These are phyloP conservation scores for Zasmidium angulare DNA, from an alignment of 2,329 filamentous ascomycete species.

Conservation along the genomic window DNA sequence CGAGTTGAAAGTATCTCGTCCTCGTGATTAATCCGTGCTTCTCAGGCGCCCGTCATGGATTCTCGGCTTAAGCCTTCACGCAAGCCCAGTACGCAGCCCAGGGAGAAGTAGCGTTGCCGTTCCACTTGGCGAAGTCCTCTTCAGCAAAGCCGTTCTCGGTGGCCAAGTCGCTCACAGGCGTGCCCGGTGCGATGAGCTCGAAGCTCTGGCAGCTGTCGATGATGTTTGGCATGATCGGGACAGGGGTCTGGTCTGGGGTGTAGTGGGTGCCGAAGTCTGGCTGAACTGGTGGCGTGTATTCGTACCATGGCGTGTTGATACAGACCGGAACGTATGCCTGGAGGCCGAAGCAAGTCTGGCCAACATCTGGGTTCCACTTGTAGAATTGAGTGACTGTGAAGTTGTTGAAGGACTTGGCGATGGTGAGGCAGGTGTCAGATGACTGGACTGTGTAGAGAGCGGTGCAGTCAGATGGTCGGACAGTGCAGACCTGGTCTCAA, in stretches of 20 bases:
- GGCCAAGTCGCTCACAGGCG: slow-evolving; percentile 18
- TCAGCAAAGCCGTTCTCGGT: slow-evolving; percentile 22
- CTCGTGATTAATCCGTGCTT: background rate
- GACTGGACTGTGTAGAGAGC: slow-evolving; percentile 31
- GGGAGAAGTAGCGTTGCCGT: slow-evolving; percentile 20
- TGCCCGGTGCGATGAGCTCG: slow-evolving; percentile 25
- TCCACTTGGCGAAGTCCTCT: slow-evolving; percentile 22
- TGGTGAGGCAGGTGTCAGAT: slow-evolving; percentile 33
- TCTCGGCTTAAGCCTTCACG: slow-evolving; percentile 20
- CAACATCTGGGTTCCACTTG: slow-evolving; percentile 36
- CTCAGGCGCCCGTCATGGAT: background rate
- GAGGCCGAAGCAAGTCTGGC: slow-evolving; percentile 32
- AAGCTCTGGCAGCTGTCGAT: slow-evolving; percentile 31
- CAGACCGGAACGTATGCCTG: slow-evolving; percentile 37
- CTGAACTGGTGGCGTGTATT: slow-evolving; percentile 21
- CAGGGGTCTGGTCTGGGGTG: slow-evolving; percentile 28
- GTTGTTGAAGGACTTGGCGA: slow-evolving; percentile 34
- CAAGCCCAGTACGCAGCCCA: slow-evolving; percentile 27
- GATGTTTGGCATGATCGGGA: slow-evolving; percentile 35
- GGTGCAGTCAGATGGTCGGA: slow-evolving; percentile 25
- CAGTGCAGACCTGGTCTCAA: slow-evolving; percentile 17
- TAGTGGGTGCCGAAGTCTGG: slow-evolving; percentile 22
- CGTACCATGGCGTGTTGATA: slow-evolving; percentile 27
- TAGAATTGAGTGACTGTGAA: slow-evolving; percentile 38
- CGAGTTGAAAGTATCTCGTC: too few species aligned